These are phyloP conservation scores for Colletotrichum australisinense DNA, from an alignment of 2,329 filamentous ascomycete genomes.

Conservation along the genomic window DNA sequence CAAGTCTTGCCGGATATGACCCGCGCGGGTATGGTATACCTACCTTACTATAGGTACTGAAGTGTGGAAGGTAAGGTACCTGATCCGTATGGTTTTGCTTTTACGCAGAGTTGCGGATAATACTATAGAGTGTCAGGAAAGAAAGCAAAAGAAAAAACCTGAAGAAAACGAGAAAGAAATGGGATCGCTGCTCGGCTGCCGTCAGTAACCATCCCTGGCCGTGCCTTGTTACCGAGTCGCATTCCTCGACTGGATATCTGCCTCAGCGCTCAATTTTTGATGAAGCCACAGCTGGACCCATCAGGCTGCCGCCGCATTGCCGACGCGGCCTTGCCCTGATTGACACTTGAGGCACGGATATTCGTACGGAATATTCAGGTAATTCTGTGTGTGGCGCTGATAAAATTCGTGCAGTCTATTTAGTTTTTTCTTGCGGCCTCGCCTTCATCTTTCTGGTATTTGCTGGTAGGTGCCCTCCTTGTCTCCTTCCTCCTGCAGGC, in stretches of 20 bases:
- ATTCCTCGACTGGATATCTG: not conserved
- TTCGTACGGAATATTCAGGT: not conserved
- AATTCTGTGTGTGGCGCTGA: not conserved
- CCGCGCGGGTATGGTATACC: not conserved
- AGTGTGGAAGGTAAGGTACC: too few relatives aligned
- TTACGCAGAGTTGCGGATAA: not conserved
- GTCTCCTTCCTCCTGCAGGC: not conserved
- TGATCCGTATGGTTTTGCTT: not conserved
- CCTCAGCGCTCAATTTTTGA: too few relatives aligned
- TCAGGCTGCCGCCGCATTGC: conserved; percentile 1
- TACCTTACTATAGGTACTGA: too few relatives aligned
- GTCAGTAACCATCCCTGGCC: conserved; percentile 17
- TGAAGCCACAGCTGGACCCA: not conserved
- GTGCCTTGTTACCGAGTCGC: not conserved
- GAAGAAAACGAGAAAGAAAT: not conserved
- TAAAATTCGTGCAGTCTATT: not conserved
- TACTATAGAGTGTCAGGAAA: not conserved
- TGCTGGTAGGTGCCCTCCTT: conserved; percentile 1
- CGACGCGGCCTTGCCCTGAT: not conserved
- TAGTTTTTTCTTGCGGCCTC: not conserved
- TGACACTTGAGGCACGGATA: not conserved
- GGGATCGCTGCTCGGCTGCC: not conserved
- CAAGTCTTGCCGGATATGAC: not conserved
- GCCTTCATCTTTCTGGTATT: not conserved
- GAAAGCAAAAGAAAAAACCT: not conserved